Conservation (phyloP, 495 filamentous ascomycete genomes). For the Aspergillus funiculosus region DNA sequence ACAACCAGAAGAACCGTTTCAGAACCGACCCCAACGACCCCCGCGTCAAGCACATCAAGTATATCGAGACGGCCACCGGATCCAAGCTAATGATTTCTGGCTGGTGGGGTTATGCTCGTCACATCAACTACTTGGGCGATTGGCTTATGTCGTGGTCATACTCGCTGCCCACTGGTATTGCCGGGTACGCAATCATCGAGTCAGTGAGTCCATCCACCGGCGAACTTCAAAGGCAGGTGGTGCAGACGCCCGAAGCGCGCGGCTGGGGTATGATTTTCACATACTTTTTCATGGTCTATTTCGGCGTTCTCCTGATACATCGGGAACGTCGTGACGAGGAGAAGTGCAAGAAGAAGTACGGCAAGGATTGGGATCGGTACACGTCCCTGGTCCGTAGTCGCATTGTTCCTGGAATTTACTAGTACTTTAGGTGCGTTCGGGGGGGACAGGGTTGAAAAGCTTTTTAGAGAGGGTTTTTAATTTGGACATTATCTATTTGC, state of each 20-base stretch:
- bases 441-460: too few species aligned
- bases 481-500: too few species aligned
- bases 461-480: too few species aligned
- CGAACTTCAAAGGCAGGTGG: slow-evolving; percentile 51
- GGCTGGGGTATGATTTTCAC: slow-evolving; percentile 85
- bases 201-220: slow-evolving; percentile 44
- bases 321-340: slow-evolving; percentile 88
- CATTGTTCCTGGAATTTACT: slow-evolving; percentile 92
- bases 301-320: slow-evolving; percentile 82
- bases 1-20: slow-evolving; percentile 93
- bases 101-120: slow-evolving; percentile 91
- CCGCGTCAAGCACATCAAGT: slow-evolving; percentile 71
- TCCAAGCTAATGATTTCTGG: slow-evolving; percentile 76
- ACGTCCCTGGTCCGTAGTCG: slow-evolving; percentile 73
- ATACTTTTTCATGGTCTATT: slow-evolving; percentile 95
- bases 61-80: slow-evolving; percentile 78
- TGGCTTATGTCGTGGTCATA: slow-evolving; percentile 94
- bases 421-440: slow-evolving; percentile 17
- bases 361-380: slow-evolving; percentile 88
- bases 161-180: slow-evolving; percentile 80
- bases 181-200: slow-evolving; percentile 62
- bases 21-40: slow-evolving; percentile 83
- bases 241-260: slow-evolving; percentile 60
- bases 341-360: slow-evolving; percentile 90
- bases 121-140: slow-evolving; percentile 98